Evolutionary conservation across 345 rosid genomes (phyloP).

Genomic region (Arabidopsis arenosa): DNA sequence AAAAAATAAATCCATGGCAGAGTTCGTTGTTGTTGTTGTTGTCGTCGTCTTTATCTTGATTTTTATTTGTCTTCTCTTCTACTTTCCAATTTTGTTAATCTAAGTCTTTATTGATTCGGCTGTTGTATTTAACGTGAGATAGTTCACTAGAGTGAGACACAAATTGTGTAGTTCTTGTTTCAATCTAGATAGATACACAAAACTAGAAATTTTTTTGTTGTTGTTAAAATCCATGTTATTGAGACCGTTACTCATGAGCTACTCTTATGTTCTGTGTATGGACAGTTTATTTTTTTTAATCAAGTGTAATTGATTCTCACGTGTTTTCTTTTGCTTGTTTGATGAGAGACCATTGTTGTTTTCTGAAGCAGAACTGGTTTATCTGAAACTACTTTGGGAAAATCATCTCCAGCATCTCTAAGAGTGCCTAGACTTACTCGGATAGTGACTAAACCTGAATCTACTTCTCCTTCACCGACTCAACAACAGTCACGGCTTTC

Average conservation of each 20-base stretch:
- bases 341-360: conserved; percentile 30
- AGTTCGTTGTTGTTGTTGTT: background rate
- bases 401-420: conserved; percentile 70
- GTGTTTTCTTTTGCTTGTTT: conserved; percentile 13
- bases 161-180: too few species aligned
- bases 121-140: background rate
- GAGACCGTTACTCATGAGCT: background rate
- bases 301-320: background rate
- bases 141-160: background rate
- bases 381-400: conserved; percentile 58
- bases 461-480: conserved; percentile 62
- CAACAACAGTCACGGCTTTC: conserved; percentile 62
- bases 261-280: background rate
- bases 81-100: background rate
- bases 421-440: conserved; percentile 64
- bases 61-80: background rate
- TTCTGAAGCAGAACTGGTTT: conserved; percentile 61
- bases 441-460: conserved; percentile 59
- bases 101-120: conserved; percentile 1
- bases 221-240: background rate
- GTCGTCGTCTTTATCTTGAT: conserved; percentile 17
- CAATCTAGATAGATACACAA: too few species aligned
- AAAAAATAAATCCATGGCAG: too few species aligned
- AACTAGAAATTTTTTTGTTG: too few species aligned
- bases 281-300: too few species aligned